Percentiles rank a stretch among this genome's conserved stretches.
These are phyloP conservation scores for Stylonectria norvegica DNA, from an alignment of 2,329 filamentous ascomycete species.

Conservation along the genomic window DNA sequence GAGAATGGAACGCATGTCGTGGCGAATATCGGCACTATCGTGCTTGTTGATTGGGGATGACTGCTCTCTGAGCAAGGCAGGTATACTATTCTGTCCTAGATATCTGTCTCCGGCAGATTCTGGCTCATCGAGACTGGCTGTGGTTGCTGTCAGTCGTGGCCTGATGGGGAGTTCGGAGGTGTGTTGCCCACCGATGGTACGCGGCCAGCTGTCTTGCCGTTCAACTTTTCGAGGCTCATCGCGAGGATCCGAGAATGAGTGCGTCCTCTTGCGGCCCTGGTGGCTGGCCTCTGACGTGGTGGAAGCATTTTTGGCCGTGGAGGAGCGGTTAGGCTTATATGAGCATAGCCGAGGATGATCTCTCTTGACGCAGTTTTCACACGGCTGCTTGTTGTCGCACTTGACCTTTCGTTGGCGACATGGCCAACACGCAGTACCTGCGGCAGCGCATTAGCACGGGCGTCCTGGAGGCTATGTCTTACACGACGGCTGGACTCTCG, in stretches of 20 bases:
- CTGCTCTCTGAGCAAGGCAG: slow-evolving; percentile 61
- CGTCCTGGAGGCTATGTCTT: not conserved
- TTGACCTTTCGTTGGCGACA: slow-evolving; percentile 67
- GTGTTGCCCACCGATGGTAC: slow-evolving; percentile 36
- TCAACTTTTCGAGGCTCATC: slow-evolving; percentile 34
- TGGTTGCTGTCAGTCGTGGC: slow-evolving; percentile 20
- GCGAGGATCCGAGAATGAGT: slow-evolving; percentile 31
- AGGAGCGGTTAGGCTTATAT: slow-evolving; percentile 59
- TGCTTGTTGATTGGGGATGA: slow-evolving; percentile 50
- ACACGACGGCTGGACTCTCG: too few relatives aligned
- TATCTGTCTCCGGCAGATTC: slow-evolving; percentile 58
- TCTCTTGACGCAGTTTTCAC: slow-evolving; percentile 65
- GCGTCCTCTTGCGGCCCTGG: slow-evolving; percentile 32
- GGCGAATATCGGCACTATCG: slow-evolving; percentile 55
- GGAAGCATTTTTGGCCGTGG: slow-evolving; percentile 34
- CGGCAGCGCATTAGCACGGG: slow-evolving; percentile 7
- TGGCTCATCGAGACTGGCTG: slow-evolving; percentile 49
- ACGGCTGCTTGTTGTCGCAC: slow-evolving; percentile 66
- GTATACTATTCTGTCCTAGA: slow-evolving; percentile 65
- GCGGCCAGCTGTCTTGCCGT: slow-evolving; percentile 42
- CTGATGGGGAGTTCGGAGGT: slow-evolving; percentile 9
- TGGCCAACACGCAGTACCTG: slow-evolving; percentile 64
- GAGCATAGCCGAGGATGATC: slow-evolving; percentile 63
- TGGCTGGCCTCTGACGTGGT: slow-evolving; percentile 23
- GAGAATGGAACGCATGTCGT: slow-evolving; percentile 63